Evolutionary conservation across 495 filamentous ascomycete species (phyloP).

Genomic region (Penicillium egyptiacum): DNA sequence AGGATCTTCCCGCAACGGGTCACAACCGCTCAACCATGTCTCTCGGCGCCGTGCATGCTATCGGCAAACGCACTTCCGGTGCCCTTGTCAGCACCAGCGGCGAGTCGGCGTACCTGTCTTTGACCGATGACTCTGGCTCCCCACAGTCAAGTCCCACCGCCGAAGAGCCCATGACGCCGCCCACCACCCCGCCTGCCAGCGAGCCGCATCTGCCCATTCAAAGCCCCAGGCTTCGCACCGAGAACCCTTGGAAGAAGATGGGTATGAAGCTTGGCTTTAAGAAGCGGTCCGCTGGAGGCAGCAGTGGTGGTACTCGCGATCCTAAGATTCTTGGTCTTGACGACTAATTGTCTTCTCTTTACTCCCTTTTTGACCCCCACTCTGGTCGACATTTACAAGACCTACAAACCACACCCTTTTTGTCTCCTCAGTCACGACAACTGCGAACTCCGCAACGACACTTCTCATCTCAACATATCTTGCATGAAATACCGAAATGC

Average conservation of each 20-base stretch:
- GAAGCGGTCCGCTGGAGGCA: conserved; percentile 49
- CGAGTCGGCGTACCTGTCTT: conserved; percentile 36
- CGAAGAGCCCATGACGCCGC: conserved; percentile 82
- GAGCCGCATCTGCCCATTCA: conserved; percentile 52
- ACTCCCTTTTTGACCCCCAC: background rate
- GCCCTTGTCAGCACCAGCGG: conserved; percentile 38
- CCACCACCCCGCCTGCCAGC: conserved; percentile 76
- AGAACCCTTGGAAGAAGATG: conserved; percentile 81
- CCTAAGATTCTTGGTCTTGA: conserved; percentile 37
- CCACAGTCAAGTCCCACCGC: conserved; percentile 44
- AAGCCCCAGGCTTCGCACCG: conserved; percentile 54
- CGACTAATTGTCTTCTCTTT: conserved; percentile 23
- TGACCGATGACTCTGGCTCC: conserved; percentile 53
- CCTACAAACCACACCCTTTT: conserved; percentile 2
- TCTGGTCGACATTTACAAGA: background rate
- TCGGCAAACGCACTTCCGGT: conserved; percentile 41
- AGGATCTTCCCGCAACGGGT: conserved; percentile 37
- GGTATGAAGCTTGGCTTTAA: conserved; percentile 72
- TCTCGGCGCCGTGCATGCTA: conserved; percentile 33
- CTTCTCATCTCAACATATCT: conserved; percentile 13
- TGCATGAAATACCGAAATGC: conserved; percentile 19
- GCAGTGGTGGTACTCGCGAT: conserved; percentile 33
- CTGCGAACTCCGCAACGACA: conserved; percentile 1
- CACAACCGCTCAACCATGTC: conserved; percentile 36
- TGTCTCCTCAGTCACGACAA: conserved; percentile 7